Percentiles rank a stretch among this genome's conserved stretches.
Evolutionary conservation across 2,329 filamentous ascomycete genomes (phyloP).

Genomic region (Ceratocystiopsis minuta): DNA sequence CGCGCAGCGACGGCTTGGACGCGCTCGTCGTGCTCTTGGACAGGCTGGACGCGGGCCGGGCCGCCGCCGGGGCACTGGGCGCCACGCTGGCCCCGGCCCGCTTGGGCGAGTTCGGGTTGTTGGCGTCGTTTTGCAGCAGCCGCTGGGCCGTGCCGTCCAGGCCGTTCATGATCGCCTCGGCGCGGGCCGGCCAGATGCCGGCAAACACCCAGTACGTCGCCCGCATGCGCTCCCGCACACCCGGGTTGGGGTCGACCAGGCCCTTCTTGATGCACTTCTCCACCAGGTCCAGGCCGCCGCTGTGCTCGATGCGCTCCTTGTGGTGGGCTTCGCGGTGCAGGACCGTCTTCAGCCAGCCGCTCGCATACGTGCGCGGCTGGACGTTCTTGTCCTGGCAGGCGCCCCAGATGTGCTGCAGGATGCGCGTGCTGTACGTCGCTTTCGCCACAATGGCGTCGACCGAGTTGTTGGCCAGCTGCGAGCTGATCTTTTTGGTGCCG

Average conservation of each 20-base stretch:
- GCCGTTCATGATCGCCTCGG: conserved; percentile 55
- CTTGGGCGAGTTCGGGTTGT: conserved; percentile 57
- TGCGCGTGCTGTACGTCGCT: conserved; percentile 59
- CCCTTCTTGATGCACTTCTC: conserved; percentile 84
- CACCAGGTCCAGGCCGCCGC: conserved; percentile 62
- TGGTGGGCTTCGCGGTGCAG: conserved; percentile 61
- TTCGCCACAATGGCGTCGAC: conserved; percentile 67
- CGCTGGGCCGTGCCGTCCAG: conserved; percentile 65
- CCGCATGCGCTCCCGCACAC: conserved; percentile 72
- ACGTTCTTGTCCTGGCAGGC: conserved; percentile 90
- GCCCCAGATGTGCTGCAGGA: conserved; percentile 70
- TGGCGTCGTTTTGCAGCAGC: conserved; percentile 63
- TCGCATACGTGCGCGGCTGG: conserved; percentile 60
- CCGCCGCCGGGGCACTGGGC: conserved; percentile 20
- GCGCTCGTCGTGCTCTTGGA: conserved; percentile 43
- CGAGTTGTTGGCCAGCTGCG: conserved; percentile 62
- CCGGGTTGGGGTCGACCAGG: conserved; percentile 74
- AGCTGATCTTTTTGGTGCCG: conserved; percentile 81
- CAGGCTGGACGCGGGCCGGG: conserved; percentile 39
- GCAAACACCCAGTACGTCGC: conserved; percentile 75
- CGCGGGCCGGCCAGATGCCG: conserved; percentile 57
- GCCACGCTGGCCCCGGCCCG: conserved; percentile 21
- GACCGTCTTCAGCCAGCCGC: conserved; percentile 70
- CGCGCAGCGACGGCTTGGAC: conserved; percentile 52
- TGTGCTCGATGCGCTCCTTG: conserved; percentile 68